These are phyloP conservation scores for Xanthoconium stramineum DNA, from an alignment of 768 basidiomycete species.

Conservation along the genomic window DNA sequence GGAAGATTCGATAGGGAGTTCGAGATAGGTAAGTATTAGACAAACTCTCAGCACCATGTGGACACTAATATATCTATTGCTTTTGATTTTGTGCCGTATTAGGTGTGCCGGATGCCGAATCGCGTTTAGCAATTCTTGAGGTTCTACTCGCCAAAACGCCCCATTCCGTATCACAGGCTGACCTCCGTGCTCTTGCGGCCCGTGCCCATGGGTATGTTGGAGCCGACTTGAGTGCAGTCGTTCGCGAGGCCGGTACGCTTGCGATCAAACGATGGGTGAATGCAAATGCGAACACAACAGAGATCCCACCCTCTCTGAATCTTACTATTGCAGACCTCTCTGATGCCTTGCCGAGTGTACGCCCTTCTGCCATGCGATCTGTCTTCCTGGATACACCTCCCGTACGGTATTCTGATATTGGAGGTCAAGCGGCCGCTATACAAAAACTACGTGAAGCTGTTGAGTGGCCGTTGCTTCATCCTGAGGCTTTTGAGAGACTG, in stretches of 20 bases:
- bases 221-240: constrained; percentile 88
- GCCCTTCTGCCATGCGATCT: constrained; percentile 93
- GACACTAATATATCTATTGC: not conserved
- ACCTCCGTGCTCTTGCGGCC: constrained; percentile 65
- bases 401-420: constrained; percentile 83
- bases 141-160: constrained; percentile 83
- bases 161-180: constrained; percentile 56
- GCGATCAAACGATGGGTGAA: constrained; percentile 84
- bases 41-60: not conserved
- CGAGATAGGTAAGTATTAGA: constrained; percentile 68
- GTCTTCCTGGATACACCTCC: constrained; percentile 85
- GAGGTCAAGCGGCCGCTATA: constrained; percentile 79
- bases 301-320: constrained; percentile 28
- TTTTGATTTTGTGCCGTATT: constrained; percentile 1
- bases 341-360: constrained; percentile 69
- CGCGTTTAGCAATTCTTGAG: constrained; percentile 81
- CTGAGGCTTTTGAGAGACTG: constrained; percentile 80
- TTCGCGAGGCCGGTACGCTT: constrained; percentile 88
- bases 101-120: constrained; percentile 89
- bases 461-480: constrained; percentile 92
- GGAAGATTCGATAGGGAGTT: constrained; percentile 94
- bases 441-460: constrained; percentile 86
- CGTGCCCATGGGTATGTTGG: constrained; percentile 96
- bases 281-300: constrained; percentile 7
- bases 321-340: constrained; percentile 63